Evolutionary conservation across 805 yeast species (phyloP).

Genomic region (Priceomyces medius): DNA sequence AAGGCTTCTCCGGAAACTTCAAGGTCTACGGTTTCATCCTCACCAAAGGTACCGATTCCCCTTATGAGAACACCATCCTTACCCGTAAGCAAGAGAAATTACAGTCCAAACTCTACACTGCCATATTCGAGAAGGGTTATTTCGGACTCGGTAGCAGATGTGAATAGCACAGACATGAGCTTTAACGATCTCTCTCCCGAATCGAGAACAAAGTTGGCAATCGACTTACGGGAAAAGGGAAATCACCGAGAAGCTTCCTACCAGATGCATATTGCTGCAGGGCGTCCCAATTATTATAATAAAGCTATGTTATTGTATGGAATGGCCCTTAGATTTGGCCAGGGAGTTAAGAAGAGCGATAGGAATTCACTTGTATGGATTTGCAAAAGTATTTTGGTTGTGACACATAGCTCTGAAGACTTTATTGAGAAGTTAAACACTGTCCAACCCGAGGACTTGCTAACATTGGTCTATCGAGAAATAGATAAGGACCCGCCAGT

Average conservation of each 20-base stretch:
- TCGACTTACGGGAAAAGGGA: conserved; percentile 53
- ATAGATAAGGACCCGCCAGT: conserved; percentile 20
- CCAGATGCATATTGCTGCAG: conserved; percentile 64
- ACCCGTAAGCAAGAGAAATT: conserved; percentile 4
- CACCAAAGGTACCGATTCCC: conserved; percentile 7
- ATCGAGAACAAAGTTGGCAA: conserved; percentile 43
- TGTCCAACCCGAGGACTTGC: conserved; percentile 27
- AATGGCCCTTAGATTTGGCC: conserved; percentile 63
- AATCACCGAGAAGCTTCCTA: conserved; percentile 67
- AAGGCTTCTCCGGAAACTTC: background rate
- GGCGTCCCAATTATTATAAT: conserved; percentile 52
- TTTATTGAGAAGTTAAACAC: conserved; percentile 25
- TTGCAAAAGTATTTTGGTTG: conserved; percentile 40
- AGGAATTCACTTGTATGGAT: conserved; percentile 60
- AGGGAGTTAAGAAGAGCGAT: conserved; percentile 61
- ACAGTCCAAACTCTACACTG: conserved; percentile 1
- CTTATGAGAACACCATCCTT: conserved; percentile 10
- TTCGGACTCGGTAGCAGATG: conserved; percentile 10
- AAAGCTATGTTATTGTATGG: conserved; percentile 69
- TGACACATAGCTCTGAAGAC: conserved; percentile 6
- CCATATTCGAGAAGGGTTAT: conserved; percentile 10
- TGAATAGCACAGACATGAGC: background rate
- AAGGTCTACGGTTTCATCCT: conserved; percentile 5
- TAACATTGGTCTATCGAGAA: conserved; percentile 24
- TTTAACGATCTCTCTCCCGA: conserved; percentile 21